Conservation (phyloP, 108 stramenopile species). For the Skeletonema potamos region DNA sequence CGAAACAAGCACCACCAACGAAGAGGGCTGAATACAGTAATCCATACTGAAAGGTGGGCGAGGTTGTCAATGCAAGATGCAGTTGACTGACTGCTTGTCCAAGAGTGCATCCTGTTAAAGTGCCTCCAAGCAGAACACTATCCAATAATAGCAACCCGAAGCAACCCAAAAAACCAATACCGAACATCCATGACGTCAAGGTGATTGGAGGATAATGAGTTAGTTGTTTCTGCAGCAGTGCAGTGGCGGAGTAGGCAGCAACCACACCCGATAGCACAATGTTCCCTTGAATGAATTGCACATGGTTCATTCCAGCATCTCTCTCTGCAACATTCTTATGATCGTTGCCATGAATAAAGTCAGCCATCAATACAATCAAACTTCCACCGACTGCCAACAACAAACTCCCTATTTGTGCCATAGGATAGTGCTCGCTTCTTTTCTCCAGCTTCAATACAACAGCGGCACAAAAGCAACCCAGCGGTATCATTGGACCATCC, state of each 20-base stretch:
- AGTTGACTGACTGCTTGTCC: conserved; percentile 19
- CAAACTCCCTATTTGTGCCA: conserved; percentile 21
- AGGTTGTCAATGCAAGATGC: conserved; percentile 17
- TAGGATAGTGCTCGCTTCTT: conserved; percentile 7
- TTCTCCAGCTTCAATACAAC: conserved; percentile 31
- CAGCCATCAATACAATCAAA: conserved; percentile 28
- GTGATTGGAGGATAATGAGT: conserved; percentile 35
- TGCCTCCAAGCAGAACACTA: conserved; percentile 17
- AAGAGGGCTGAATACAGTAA: conserved; percentile 26
- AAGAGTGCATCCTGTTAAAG: conserved; percentile 23
- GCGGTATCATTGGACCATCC: conserved; percentile 46
- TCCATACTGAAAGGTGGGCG: conserved; percentile 34
- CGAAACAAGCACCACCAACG: conserved; percentile 32
- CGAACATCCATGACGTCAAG: conserved; percentile 41
- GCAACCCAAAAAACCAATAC: conserved; percentile 14
- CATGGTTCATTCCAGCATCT: not conserved
- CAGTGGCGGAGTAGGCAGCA: conserved; percentile 21
- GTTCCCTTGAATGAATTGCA: conserved; percentile 33
- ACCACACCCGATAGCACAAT: conserved; percentile 27
- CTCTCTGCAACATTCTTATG: not conserved
- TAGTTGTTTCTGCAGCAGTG: conserved; percentile 31
- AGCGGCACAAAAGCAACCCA: conserved; percentile 27
- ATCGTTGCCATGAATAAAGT: conserved; percentile 10
- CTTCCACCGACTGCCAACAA: conserved; percentile 31
- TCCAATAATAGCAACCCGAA: conserved; percentile 15